phyloP scores from a whole-genome alignment of 164 flowering plant species.

The Hamamelis virginiana region DNA sequence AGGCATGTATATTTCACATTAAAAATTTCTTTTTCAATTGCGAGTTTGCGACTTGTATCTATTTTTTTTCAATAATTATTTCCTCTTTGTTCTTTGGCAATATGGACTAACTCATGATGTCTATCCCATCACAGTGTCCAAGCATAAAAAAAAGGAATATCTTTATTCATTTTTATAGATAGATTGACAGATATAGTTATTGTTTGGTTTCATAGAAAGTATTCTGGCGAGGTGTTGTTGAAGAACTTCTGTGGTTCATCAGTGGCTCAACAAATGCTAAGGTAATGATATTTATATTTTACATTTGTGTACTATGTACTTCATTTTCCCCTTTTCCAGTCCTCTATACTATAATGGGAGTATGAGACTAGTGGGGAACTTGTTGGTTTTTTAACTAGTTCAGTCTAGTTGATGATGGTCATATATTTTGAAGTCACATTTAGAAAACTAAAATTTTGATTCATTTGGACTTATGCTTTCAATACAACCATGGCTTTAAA shows the following conservation, averaged over 20 bases:
- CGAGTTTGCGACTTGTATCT: background rate
- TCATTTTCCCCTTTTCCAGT: background rate
- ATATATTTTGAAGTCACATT: no score
- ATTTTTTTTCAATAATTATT: background rate
- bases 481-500: background rate
- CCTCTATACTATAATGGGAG: background rate
- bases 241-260: slow-evolving; percentile 95
- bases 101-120: background rate
- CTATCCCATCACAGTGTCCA: background rate
- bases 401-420: background rate
- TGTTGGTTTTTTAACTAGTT: background rate
- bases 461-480: background rate
- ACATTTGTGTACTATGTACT: background rate
- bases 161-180: background rate
- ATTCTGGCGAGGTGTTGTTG: slow-evolving; percentile 97
- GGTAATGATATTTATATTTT: slow-evolving; percentile 34
- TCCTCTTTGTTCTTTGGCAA: background rate
- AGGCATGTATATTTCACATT: slow-evolving; percentile 39
- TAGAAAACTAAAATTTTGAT: no score
- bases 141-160: background rate
- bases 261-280: slow-evolving; percentile 96
- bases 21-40: background rate
- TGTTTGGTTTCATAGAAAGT: slow-evolving; percentile 56
- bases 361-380: background rate
- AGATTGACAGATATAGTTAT: slow-evolving; percentile 12